These are phyloP conservation scores for Scleroderma bovista DNA, from an alignment of 768 basidiomycete genomes.

Conservation along the genomic window DNA sequence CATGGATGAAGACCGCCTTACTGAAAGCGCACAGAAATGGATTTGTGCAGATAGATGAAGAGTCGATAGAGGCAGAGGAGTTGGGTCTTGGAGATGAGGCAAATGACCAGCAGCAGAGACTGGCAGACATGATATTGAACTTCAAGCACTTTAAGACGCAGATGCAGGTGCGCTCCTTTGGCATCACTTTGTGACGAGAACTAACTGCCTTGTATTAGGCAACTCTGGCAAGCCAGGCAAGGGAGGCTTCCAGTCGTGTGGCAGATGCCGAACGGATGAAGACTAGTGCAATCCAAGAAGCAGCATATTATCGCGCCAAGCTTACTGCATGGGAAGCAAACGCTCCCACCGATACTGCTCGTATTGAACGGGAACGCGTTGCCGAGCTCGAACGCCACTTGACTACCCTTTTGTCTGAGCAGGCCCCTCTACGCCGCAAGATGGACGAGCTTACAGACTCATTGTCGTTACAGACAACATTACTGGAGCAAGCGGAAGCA, in stretches of 20 bases:
- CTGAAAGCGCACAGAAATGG: constrained; percentile 71
- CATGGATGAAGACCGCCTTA: constrained; percentile 83
- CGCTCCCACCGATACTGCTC: constrained; percentile 56
- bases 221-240: constrained; percentile 71
- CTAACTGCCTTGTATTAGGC: constrained; percentile 39
- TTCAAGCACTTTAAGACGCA: constrained; percentile 87
- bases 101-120: constrained; percentile 41
- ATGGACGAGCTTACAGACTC: constrained; percentile 68
- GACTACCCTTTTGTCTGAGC: constrained; percentile 54
- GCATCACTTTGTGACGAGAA: background rate
- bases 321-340: constrained; percentile 77
- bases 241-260: constrained; percentile 68
- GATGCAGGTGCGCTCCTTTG: constrained; percentile 60
- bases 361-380: constrained; percentile 75
- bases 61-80: constrained; percentile 33
- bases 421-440: constrained; percentile 62
- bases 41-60: constrained; percentile 62
- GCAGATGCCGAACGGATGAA: constrained; percentile 76
- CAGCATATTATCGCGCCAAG: constrained; percentile 94
- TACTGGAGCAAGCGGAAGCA: constrained; percentile 76
- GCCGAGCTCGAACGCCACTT: constrained; percentile 70
- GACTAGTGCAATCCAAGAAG: constrained; percentile 81
- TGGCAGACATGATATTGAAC: constrained; percentile 67
- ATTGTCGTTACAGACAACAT: constrained; percentile 67
- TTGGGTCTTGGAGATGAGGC: constrained; percentile 30